Base-by-base conservation (phyloP, 495 filamentous ascomycete species). In the Apiosordaria backusii region DNA sequence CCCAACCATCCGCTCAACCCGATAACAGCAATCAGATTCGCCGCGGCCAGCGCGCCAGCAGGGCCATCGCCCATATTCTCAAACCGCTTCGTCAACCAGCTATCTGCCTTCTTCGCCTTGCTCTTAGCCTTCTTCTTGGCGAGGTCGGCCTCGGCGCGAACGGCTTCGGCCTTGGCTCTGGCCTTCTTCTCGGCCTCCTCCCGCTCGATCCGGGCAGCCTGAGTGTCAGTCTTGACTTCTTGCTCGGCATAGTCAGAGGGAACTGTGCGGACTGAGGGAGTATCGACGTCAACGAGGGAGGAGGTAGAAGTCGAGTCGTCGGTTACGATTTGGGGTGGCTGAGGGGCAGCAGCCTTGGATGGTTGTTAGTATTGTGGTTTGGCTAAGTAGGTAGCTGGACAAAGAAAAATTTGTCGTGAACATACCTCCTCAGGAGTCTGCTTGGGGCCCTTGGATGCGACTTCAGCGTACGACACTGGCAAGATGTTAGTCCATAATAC, bases 271-370 rank as follows among this genome's bases (percentile, higher is more conserved):
- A 93, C 83, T 60, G 90, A 88, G 15, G 89, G 88, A 1, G 83
- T 80, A 79, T 93, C 90, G 68, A 93, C 89, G 75, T 94, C 90
- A 73, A 93, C 80, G 55, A 94, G 83, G 35, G 86, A 90, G 13
- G 84, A 77, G 16, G 79, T 76, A 7, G 79, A 74, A 66, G 85
- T 84, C 65, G 82, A 80, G 35, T 80, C 80, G 71, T 88, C 84
- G 67, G 83, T 79, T 70, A 87, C 82, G 69, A 94, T 70, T 71
- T 87, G 77, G 4, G 88, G 86, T 5, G 86, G 79, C 68, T 82
- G 90, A 81, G 70, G 91, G 83, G 76, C 89, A 76, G 76, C 90
- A 84, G 81, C 81, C 82, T 84, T 18, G n/a, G 54, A 55, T n/a
- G 54, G 9, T 45, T 26, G 22, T 21, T 54, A 18, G 21, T 25